Evolutionary conservation across 108 stramenopile genomes (phyloP).

Genomic region (Stephanodiscus minutulus): DNA sequence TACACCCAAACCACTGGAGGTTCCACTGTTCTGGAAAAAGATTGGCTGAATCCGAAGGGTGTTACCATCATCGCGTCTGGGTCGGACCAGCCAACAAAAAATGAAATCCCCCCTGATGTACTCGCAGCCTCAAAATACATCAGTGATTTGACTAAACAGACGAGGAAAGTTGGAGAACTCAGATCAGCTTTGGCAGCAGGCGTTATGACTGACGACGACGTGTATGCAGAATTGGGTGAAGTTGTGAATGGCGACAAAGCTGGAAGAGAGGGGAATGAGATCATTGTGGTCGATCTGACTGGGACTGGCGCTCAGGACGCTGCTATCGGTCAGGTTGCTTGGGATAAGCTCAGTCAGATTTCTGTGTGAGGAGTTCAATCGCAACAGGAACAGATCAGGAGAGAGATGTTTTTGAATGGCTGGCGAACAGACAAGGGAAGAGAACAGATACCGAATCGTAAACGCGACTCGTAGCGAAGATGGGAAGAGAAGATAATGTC

Average conservation of each 20-base stretch:
- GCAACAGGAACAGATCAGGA: too few relatives aligned
- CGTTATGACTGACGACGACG: conserved; percentile 89
- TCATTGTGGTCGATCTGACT: conserved; percentile 94
- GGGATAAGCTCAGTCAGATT: conserved; percentile 69
- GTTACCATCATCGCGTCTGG: conserved; percentile 94
- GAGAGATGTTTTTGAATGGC: too few relatives aligned
- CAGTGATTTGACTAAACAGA: conserved; percentile 89
- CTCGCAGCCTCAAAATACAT: conserved; percentile 81
- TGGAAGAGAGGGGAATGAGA: conserved; percentile 89
- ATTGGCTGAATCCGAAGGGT: conserved; percentile 79
- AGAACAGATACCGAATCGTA: too few relatives aligned
- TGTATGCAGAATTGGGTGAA: conserved; percentile 92
- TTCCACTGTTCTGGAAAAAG: conserved; percentile 76
- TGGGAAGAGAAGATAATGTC: too few relatives aligned
- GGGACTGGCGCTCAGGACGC: conserved; percentile 96
- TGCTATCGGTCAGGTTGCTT: conserved; percentile 88
- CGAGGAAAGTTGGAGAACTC: conserved; percentile 88
- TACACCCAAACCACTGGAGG: conserved; percentile 91
- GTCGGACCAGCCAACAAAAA: conserved; percentile 93
- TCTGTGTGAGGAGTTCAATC: background rate
- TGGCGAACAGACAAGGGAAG: too few relatives aligned
- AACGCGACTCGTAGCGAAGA: too few relatives aligned
- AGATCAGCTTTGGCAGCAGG: conserved; percentile 83
- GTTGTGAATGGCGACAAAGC: conserved; percentile 90
- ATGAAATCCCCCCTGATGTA: conserved; percentile 91